Base-by-base conservation (phyloP, 495 filamentous ascomycete genomes). In the Penicillium cataractarum region DNA sequence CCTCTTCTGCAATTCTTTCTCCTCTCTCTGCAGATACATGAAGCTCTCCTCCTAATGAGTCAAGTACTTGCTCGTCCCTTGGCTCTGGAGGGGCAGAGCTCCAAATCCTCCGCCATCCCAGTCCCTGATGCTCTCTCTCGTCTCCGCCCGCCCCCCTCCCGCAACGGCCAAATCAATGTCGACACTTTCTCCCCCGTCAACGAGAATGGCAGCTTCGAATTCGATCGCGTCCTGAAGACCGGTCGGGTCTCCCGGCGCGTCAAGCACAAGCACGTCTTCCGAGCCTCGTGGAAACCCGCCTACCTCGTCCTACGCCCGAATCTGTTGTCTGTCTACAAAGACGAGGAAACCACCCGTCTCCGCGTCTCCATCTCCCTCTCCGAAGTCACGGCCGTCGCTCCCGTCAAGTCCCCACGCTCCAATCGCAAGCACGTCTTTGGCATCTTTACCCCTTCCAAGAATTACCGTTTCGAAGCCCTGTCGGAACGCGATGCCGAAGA, bases 161-260 rank as follows among this genome's bases (percentile, higher is more conserved):
- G 81, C 71, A 85, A 71, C 49, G 80, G 80, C 32, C 81, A 86
- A 68, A 73, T 89, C 49, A 85, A 82, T 61, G 70, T 87, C 13
- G 87, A 97, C 59, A 83, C 84, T 10, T 86, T 87, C 68, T 90
- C 87, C 17, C 91, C 92, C 7, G 92, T 98, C 61, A 95, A 97
- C 68, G 91, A 97, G 74, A 93, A 97, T 71, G 95, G 95, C 37
- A 92, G 91, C 71, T 99, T 96, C 74, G 92, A 92, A 67, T 95
- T 96, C 69, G 95, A 99, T 72, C 87, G 92, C 17, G 91, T 97
- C 42, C 77, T 98, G 68, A 97, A 97, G 76, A 87, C 87, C 52
- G 93, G 94, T 22, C 89, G 87, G 67, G 88, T 97, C 40, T 83
- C 86, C 65, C 97, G 96, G 74, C 87, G 94, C 35, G 94, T 92